Percentiles rank a stretch among this genome's conserved stretches.
Evolutionary conservation across 768 basidiomycete species (phyloP).

Genomic region (Russula virescens): DNA sequence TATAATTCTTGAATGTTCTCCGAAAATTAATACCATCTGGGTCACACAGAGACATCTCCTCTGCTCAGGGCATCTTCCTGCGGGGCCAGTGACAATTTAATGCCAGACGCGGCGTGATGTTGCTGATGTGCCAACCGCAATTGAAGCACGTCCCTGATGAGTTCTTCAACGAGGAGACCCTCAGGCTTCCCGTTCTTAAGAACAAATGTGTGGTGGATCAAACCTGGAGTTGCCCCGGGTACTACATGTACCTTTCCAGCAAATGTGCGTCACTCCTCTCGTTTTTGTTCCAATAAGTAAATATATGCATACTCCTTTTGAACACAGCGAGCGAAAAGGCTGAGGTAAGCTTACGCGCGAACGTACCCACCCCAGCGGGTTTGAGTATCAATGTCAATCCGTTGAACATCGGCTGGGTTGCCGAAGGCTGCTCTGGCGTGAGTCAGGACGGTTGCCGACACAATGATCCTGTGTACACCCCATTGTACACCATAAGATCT

Average conservation of each 20-base stretch:
- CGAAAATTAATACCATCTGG: background rate
- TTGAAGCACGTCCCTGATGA: background rate
- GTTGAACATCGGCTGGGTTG: background rate
- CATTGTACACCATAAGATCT: slow-evolving; percentile 2
- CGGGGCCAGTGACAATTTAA: slow-evolving; percentile 5
- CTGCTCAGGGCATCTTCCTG: background rate
- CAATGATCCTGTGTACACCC: slow-evolving; percentile 1
- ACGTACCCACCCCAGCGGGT: background rate
- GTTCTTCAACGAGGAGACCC: background rate
- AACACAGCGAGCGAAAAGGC: slow-evolving; percentile 5
- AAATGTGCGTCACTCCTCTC: background rate
- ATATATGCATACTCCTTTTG: background rate
- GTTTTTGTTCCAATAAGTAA: background rate
- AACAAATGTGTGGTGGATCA: background rate
- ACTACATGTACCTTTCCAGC: slow-evolving; percentile 14
- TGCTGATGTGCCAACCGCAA: slow-evolving; percentile 4
- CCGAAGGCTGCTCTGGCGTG: slow-evolving; percentile 6
- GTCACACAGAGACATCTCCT: background rate
- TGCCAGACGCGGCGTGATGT: slow-evolving; percentile 10
- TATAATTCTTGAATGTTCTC: background rate
- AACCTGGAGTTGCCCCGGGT: slow-evolving; percentile 5
- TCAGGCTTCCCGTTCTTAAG: background rate
- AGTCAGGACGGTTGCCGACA: slow-evolving; percentile 2
- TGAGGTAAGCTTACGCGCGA: background rate
- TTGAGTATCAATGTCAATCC: background rate